These are phyloP conservation scores for Plasmodium gallinaceum DNA, from an alignment of 169 alveolate genomes.

Conservation along the genomic window DNA sequence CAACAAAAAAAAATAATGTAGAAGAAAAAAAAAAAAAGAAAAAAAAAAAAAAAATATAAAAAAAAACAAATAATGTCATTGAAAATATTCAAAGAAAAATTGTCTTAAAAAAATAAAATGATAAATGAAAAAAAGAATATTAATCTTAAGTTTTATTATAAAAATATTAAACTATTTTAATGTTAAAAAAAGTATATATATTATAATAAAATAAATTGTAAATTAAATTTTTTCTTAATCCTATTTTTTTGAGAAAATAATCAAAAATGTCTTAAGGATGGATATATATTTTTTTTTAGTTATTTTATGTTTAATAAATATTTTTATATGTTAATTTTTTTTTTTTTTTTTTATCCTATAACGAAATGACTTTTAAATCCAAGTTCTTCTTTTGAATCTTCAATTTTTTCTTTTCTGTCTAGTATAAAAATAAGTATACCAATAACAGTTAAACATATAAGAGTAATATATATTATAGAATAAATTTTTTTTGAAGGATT, in stretches of 20 bases:
- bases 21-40: neutral
- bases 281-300: too few relatives aligned
- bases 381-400: conserved; percentile 85
- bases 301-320: too few relatives aligned
- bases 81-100: conserved; percentile 34
- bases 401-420: conserved; percentile 82
- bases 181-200: too few relatives aligned
- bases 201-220: neutral
- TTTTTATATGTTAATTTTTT: too few relatives aligned
- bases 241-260: neutral
- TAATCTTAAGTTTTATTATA: neutral
- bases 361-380: conserved; percentile 82
- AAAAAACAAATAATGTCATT: conserved; percentile 24
- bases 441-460: conserved; percentile 78
- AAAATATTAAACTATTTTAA: too few relatives aligned
- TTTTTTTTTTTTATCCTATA: conserved; percentile 19
- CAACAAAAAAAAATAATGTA: neutral
- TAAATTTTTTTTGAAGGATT: conserved; percentile 84
- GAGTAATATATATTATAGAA: conserved; percentile 79
- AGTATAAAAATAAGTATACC: conserved; percentile 83
- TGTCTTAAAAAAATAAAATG: neutral
- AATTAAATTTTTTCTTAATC: conserved; percentile 2
- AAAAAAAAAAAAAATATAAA: neutral
- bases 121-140: neutral
- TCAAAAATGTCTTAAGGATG: too few relatives aligned